Percentiles rank a stretch among this genome's conserved stretches.
These are phyloP conservation scores for Drechslera avenae DNA, from an alignment of 2,329 filamentous ascomycete species.

Conservation along the genomic window DNA sequence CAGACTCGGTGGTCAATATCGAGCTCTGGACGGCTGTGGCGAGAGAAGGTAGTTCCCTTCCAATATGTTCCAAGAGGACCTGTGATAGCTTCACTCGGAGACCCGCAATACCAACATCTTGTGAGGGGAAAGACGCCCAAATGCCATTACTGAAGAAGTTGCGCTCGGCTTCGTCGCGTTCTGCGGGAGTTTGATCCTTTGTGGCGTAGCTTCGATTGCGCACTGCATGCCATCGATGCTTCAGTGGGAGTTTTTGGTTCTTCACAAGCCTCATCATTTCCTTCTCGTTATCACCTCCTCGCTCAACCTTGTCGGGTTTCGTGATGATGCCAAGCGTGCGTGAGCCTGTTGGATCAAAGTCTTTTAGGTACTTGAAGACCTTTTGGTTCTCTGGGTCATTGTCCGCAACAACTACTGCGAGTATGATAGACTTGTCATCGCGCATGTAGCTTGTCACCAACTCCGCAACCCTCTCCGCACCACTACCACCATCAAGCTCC, in stretches of 20 bases:
- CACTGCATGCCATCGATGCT: slow-evolving; percentile 48
- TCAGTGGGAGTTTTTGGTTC: slow-evolving; percentile 40
- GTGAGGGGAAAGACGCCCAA: slow-evolving; percentile 22
- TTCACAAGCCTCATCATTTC: slow-evolving; percentile 34
- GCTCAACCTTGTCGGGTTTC: slow-evolving; percentile 47
- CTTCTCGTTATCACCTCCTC: slow-evolving; percentile 31
- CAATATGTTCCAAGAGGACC: slow-evolving; percentile 42
- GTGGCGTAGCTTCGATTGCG: slow-evolving; percentile 40
- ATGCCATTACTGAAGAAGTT: slow-evolving; percentile 30
- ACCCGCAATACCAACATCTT: slow-evolving; percentile 38
- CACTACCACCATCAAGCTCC: slow-evolving; percentile 51
- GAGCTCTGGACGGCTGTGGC: slow-evolving; percentile 23
- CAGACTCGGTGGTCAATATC: slow-evolving; percentile 14
- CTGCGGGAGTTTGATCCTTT: slow-evolving; percentile 16
- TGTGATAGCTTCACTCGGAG: slow-evolving; percentile 35
- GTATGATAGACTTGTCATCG: slow-evolving; percentile 52
- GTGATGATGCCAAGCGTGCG: slow-evolving; percentile 55
- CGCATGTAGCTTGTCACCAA: slow-evolving; percentile 54
- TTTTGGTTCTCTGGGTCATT: slow-evolving; percentile 41
- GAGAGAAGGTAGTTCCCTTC: slow-evolving; percentile 32
- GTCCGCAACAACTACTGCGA: slow-evolving; percentile 51
- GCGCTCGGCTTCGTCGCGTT: slow-evolving; percentile 34
- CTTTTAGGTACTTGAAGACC: slow-evolving; percentile 11
- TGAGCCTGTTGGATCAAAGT: slow-evolving; percentile 40
- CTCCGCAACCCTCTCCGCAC: slow-evolving; percentile 53